Percentiles rank a stretch among this genome's conserved stretches.
These are phyloP conservation scores for Themeda triandra DNA, from an alignment of 176 grass and related monocot genomes.

Conservation along the genomic window DNA sequence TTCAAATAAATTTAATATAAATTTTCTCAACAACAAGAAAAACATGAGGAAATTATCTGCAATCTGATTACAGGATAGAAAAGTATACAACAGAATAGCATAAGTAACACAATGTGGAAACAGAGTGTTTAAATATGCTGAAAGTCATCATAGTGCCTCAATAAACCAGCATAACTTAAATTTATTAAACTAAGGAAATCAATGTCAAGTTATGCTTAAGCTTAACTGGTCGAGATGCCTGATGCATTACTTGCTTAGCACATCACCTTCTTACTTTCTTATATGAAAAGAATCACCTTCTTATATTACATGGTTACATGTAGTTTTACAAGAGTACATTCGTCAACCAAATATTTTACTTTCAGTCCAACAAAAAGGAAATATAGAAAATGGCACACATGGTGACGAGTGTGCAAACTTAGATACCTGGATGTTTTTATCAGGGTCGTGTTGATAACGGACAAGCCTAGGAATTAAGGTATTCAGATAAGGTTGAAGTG, in stretches of 20 bases:
- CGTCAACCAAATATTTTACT: background rate
- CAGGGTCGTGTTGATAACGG: conserved; percentile 92
- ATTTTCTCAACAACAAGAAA: background rate
- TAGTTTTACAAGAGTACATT: background rate
- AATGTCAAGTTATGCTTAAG: background rate
- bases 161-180: background rate
- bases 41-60: background rate
- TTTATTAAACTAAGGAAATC: background rate
- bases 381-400: background rate
- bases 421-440: conserved; percentile 95
- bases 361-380: background rate
- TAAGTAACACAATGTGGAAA: background rate
- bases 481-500: conserved; percentile 79
- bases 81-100: background rate
- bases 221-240: background rate
- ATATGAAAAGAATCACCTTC: background rate
- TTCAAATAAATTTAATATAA: background rate
- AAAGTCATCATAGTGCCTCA: background rate
- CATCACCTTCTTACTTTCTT: background rate
- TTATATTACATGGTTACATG: background rate
- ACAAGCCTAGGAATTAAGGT: conserved; percentile 96
- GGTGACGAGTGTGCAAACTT: conserved; percentile 16
- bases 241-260: background rate
- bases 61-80: background rate
- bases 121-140: background rate